Percentiles rank a stretch among this genome's conserved stretches.
Conservation (phyloP, 331 rosid genomes). For the Acacia pycnantha region DNA sequence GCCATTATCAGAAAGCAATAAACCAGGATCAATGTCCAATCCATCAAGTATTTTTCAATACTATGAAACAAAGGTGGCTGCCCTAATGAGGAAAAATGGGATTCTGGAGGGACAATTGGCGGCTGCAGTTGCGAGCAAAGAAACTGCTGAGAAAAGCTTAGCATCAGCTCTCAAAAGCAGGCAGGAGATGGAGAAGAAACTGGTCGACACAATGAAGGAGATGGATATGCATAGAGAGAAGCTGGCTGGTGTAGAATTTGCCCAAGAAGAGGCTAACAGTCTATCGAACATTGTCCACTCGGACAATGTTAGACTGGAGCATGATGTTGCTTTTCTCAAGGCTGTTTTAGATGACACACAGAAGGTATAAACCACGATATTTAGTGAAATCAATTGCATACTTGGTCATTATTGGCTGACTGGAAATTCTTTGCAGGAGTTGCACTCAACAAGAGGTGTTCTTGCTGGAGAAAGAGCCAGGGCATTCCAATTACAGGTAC, state of each 20-base stretch:
- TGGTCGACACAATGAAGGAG: constrained; percentile 59
- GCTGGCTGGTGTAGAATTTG: constrained; percentile 70
- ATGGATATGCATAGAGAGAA: constrained; percentile 80
- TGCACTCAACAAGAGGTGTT: constrained; percentile 96
- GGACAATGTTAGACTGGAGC: constrained; percentile 96
- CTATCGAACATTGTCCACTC: constrained; percentile 84
- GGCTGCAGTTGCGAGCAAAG: constrained; percentile 67
- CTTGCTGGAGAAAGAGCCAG: constrained; percentile 88
- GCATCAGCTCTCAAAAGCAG: constrained; percentile 65
- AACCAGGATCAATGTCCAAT: constrained; percentile 56
- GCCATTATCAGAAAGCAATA: constrained; percentile 46
- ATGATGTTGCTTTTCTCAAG: constrained; percentile 97
- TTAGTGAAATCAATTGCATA: constrained; percentile 12
- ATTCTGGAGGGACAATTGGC: constrained; percentile 83
- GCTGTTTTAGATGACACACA: constrained; percentile 96
- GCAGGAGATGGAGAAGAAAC: constrained; percentile 75
- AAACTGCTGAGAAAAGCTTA: constrained; percentile 72
- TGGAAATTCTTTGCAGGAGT: constrained; percentile 53
- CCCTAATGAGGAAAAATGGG: constrained; percentile 69
- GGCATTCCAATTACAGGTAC: constrained; percentile 95
- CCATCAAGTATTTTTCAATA: constrained; percentile 66
- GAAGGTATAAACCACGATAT: constrained; percentile 54
- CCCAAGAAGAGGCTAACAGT: constrained; percentile 84
- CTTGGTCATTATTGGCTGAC: constrained; percentile 5
- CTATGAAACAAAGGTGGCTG: constrained; percentile 73